phyloP scores from a whole-genome alignment of 1,284 basidiomycete species.

The Fomitiporia mediterranea region DNA sequence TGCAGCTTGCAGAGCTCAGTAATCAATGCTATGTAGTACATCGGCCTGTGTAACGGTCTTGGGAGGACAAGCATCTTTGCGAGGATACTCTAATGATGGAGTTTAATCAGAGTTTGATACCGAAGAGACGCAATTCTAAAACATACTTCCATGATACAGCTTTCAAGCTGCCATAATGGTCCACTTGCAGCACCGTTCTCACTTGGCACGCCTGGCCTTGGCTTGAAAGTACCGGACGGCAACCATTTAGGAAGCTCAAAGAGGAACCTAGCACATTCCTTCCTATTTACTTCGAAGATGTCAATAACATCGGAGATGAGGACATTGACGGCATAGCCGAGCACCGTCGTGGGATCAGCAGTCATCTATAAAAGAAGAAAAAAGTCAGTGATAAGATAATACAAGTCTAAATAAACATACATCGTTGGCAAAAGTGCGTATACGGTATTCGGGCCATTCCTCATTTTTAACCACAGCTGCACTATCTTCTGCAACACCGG shows the following conservation, averaged over 20 bases:
- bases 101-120: not conserved
- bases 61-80: conserved; percentile 77
- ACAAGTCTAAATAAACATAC: conserved; percentile 44
- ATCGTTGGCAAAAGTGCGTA: conserved; percentile 76
- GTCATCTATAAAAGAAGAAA: conserved; percentile 50
- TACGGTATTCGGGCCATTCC: conserved; percentile 70
- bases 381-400: not conserved
- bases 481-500: conserved; percentile 56
- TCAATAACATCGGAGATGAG: conserved; percentile 81
- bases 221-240: conserved; percentile 78
- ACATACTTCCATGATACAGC: conserved; percentile 70
- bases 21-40: conserved; percentile 88
- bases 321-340: conserved; percentile 78
- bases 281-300: conserved; percentile 95
- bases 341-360: conserved; percentile 65
- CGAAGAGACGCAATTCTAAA: not conserved
- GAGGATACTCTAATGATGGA: conserved; percentile 57
- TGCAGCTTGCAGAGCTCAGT: conserved; percentile 93
- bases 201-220: conserved; percentile 51
- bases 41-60: conserved; percentile 66
- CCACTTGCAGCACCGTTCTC: conserved; percentile 45
- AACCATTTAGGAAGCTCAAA: conserved; percentile 89
- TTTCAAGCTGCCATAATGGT: conserved; percentile 77
- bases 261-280: conserved; percentile 86
- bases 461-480: conserved; percentile 63